A percentile compares a stretch with the other conserved stretches of the same genome.
phyloP scores from a whole-genome alignment of 75 land plant genomes.

The Picea sitchensis region DNA sequence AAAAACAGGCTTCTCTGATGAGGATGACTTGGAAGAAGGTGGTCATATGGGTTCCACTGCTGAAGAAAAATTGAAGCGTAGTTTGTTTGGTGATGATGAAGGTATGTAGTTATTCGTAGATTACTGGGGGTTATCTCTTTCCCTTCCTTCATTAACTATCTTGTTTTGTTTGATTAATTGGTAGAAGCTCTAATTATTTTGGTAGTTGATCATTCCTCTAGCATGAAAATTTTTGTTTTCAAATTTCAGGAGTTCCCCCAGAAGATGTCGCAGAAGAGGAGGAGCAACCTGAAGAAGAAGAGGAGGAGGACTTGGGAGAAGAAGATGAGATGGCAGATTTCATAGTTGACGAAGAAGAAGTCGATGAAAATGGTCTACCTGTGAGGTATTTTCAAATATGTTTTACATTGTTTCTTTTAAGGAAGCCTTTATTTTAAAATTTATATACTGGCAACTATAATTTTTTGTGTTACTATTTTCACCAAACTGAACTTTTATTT shows the following conservation, averaged over 20 bases:
- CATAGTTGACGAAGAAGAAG: constrained; percentile 92
- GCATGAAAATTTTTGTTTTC: background rate
- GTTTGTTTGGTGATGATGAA: constrained; percentile 94
- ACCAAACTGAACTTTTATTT: background rate
- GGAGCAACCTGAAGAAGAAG: constrained; percentile 61
- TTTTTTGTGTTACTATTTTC: background rate
- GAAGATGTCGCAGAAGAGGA: constrained; percentile 90
- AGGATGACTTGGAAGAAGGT: constrained; percentile 59
- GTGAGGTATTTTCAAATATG: constrained; percentile 40
- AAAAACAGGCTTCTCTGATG: constrained; percentile 62
- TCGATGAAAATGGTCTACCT: constrained; percentile 84
- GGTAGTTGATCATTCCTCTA: background rate
- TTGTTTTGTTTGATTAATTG: background rate
- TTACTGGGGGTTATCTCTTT: background rate
- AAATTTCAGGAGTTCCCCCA: constrained; percentile 48
- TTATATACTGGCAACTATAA: background rate
- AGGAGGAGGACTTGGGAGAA: constrained; percentile 73
- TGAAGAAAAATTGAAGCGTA: constrained; percentile 80
- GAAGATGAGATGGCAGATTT: constrained; percentile 99
- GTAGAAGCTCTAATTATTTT: background rate
- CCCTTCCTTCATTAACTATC: background rate
- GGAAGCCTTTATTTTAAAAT: constrained; percentile 2
- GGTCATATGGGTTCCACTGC: constrained; percentile 71
- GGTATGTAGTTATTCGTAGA: constrained; percentile 30
- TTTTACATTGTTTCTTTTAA: background rate